phyloP scores from a whole-genome alignment of 2,329 filamentous ascomycete genomes.

The Cladophialophora carrionii region DNA sequence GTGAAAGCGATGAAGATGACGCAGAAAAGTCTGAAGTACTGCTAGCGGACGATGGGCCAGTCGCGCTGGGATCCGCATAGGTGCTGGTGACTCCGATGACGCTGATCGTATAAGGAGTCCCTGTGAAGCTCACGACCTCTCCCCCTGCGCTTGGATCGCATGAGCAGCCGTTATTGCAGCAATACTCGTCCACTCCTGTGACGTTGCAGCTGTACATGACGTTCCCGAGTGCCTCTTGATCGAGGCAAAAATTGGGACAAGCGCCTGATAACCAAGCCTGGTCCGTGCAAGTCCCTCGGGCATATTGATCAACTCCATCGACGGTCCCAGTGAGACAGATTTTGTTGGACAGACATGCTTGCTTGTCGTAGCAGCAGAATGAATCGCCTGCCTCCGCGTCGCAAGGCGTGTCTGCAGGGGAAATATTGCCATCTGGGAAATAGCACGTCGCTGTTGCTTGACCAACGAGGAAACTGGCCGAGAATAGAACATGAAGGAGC shows the following conservation, averaged over 20 bases:
- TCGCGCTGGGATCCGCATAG: conserved; percentile 20
- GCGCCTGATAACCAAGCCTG: conserved; percentile 40
- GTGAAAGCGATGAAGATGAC: background rate
- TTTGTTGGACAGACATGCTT: conserved; percentile 45
- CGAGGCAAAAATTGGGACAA: conserved; percentile 46
- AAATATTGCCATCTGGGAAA: conserved; percentile 42
- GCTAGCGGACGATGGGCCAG: background rate
- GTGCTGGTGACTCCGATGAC: conserved; percentile 15
- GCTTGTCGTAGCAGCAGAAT: conserved; percentile 45
- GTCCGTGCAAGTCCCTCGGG: conserved; percentile 46
- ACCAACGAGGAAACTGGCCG: background rate
- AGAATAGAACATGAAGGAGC: background rate
- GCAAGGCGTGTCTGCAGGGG: conserved; percentile 43
- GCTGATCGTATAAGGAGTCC: conserved; percentile 18
- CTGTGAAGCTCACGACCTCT: conserved; percentile 20
- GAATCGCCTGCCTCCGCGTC: conserved; percentile 39
- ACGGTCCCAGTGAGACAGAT: conserved; percentile 41
- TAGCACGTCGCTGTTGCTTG: conserved; percentile 38
- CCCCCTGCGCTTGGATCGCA: conserved; percentile 6
- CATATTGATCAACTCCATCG: conserved; percentile 38
- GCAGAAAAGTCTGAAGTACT: background rate
- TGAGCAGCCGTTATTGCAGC: conserved; percentile 38
- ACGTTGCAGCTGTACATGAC: conserved; percentile 36
- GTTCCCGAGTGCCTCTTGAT: conserved; percentile 32
- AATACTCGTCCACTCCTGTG: conserved; percentile 36